Percentiles rank a stretch among this genome's conserved stretches.
Evolutionary conservation across 2,329 filamentous ascomycete genomes (phyloP).

Genomic region (Colletotrichum filicis): DNA sequence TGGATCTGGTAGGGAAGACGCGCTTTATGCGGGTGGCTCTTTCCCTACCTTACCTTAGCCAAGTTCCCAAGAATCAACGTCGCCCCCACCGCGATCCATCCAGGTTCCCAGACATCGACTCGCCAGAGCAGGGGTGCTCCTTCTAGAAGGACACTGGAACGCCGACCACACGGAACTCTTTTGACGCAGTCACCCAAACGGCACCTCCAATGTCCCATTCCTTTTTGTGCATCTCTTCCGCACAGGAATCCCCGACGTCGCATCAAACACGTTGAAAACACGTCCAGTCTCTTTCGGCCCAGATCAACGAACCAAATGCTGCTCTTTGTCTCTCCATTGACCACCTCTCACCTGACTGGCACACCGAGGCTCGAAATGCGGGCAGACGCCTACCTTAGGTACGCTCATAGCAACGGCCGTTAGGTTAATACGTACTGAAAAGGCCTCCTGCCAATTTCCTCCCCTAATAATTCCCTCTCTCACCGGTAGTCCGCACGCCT

Average conservation of each 20-base stretch:
- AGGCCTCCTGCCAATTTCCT: background rate
- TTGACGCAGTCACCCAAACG: constrained; percentile 15
- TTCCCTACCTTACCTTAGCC: background rate
- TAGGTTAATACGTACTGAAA: background rate
- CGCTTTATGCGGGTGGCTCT: constrained; percentile 19
- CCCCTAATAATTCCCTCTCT: background rate
- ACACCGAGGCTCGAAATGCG: background rate
- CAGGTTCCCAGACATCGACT: background rate
- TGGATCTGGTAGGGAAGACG: background rate
- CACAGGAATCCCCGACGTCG: background rate
- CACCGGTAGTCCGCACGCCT: constrained; percentile 3
- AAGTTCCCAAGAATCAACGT: background rate
- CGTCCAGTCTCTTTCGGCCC: background rate
- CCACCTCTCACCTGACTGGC: background rate
- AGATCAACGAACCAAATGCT: background rate
- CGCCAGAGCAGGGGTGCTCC: constrained; percentile 19
- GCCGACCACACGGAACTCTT: constrained; percentile 22
- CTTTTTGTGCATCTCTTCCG: background rate
- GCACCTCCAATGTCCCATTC: background rate
- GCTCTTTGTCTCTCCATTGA: background rate
- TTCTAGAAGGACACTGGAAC: constrained; percentile 31
- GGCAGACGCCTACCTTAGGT: background rate
- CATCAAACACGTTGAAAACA: constrained; percentile 31
- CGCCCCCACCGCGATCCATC: background rate
- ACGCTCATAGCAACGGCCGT: background rate